These are phyloP conservation scores for Talaromyces borbonicus DNA, from an alignment of 495 filamentous ascomycete genomes.

Conservation along the genomic window DNA sequence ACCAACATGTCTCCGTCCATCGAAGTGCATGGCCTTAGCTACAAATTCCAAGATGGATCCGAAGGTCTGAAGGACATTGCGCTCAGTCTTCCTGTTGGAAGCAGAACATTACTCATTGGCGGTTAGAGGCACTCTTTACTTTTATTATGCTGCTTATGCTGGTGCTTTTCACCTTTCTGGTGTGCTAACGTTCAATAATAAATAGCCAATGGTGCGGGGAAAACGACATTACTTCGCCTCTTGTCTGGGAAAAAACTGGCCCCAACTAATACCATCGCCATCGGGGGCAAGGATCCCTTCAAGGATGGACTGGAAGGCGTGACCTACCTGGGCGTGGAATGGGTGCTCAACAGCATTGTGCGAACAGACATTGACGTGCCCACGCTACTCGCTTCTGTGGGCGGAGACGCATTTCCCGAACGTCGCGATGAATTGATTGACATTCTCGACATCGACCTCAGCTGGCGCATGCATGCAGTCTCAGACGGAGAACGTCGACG, in stretches of 20 bases:
- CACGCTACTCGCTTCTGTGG: constrained; percentile 74
- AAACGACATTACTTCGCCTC: constrained; percentile 87
- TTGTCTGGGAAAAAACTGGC: constrained; percentile 91
- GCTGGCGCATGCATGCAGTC: constrained; percentile 92
- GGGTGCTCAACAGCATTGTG: constrained; percentile 97
- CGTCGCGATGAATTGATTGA: constrained; percentile 76
- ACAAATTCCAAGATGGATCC: constrained; percentile 76
- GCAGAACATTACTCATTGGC: constrained; percentile 86
- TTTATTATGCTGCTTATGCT: too few relatives aligned
- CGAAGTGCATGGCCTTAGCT: constrained; percentile 64
- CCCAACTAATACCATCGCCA: constrained; percentile 56
- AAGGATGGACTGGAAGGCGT: constrained; percentile 79
- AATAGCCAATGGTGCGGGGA: constrained; percentile 88
- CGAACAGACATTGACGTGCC: constrained; percentile 87
- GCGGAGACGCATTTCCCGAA: constrained; percentile 70
- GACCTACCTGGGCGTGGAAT: constrained; percentile 93
- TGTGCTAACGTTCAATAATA: not conserved
- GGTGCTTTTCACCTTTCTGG: not conserved
- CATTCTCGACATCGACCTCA: constrained; percentile 84
- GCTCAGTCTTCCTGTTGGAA: constrained; percentile 68
- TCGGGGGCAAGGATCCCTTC: constrained; percentile 86
- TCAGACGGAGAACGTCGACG: constrained; percentile 82
- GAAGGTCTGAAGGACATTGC: constrained; percentile 59
- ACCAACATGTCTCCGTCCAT: constrained; percentile 41
- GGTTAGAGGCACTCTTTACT: constrained; percentile 36